Percentiles rank a stretch among this genome's conserved stretches.
These are phyloP conservation scores for Gaillardinia entomophila DNA, from an alignment of 805 yeast species.

Conservation along the genomic window DNA sequence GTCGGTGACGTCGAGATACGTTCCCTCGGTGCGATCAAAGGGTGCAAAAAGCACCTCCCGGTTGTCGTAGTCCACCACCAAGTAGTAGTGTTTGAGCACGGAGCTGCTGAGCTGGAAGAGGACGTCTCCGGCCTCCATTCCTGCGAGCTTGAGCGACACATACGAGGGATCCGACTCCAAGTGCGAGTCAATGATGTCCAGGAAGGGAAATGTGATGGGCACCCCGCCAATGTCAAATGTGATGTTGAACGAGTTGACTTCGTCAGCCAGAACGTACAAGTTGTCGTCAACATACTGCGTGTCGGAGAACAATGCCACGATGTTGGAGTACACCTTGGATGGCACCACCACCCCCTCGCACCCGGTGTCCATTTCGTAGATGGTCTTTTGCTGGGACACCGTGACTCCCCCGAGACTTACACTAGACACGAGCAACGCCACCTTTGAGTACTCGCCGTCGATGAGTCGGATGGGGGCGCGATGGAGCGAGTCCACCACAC, in stretches of 20 bases:
- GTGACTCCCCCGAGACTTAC: not conserved
- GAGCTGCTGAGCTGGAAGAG: too few species aligned
- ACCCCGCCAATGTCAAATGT: constrained; percentile 8
- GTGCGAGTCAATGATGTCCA: constrained; percentile 9
- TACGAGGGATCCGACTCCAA: too few species aligned
- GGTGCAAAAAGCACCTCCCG: constrained; percentile 10
- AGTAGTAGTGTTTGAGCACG: constrained; percentile 10
- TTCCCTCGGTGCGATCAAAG: too few species aligned
- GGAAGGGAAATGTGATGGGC: constrained; percentile 5
- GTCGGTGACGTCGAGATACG: too few species aligned
- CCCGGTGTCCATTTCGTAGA: constrained; percentile 13
- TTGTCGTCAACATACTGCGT: constrained; percentile 1
- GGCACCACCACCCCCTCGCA: constrained; percentile 11
- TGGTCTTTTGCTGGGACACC: constrained; percentile 6
- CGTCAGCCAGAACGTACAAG: constrained; percentile 3
- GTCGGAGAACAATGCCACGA: constrained; percentile 6
- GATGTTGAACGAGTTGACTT: constrained; percentile 1
- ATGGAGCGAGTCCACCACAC: not conserved
- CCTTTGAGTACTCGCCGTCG: too few species aligned
- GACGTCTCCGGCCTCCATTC: too few species aligned
- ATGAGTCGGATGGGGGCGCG: constrained; percentile 1
- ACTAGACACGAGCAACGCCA: too few species aligned
- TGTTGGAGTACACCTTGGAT: constrained; percentile 7
- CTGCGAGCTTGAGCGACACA: too few species aligned
- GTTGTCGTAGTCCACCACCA: constrained; percentile 12